Evolutionary conservation across 441 rosid genomes (phyloP).

Genomic region (Pelargonium citronellum): DNA sequence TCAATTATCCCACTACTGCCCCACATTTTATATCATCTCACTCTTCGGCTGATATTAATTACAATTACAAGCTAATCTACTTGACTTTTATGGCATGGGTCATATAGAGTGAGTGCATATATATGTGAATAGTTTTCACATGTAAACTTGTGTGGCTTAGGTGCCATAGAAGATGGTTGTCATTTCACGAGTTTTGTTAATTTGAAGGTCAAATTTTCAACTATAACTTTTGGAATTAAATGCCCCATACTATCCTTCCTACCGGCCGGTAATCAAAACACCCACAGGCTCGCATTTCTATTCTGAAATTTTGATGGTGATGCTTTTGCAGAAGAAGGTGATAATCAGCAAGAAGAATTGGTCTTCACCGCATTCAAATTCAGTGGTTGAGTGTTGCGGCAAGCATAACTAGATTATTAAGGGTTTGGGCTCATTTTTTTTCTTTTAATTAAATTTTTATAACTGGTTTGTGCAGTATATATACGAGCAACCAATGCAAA

Average conservation of each 20-base stretch:
- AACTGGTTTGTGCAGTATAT: neutral
- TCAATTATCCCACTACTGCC: neutral
- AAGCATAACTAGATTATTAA: too few relatives aligned
- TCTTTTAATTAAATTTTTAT: neutral
- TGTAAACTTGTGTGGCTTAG: conserved; percentile 18
- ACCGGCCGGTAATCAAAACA: neutral
- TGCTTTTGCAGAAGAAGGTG: neutral
- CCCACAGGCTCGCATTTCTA: neutral
- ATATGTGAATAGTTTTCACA: conserved; percentile 26
- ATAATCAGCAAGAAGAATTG: neutral
- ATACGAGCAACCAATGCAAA: neutral
- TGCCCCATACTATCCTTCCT: conserved; percentile 20
- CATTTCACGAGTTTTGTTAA: conserved; percentile 28
- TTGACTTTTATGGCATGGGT: too few relatives aligned
- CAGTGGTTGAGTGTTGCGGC: neutral
- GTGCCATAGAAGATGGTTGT: neutral
- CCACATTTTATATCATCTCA: neutral
- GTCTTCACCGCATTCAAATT: neutral
- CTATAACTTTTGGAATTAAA: conserved; percentile 28
- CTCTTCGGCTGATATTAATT: neutral
- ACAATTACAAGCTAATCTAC: neutral
- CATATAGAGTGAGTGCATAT: too few relatives aligned
- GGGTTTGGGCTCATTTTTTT: neutral
- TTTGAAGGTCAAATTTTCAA: conserved; percentile 17
- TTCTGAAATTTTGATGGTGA: too few relatives aligned